A percentile compares a stretch with the other conserved stretches of the same genome.
Conservation (phyloP, 352 stramenopile genomes). For the Phytopythium montanum region DNA sequence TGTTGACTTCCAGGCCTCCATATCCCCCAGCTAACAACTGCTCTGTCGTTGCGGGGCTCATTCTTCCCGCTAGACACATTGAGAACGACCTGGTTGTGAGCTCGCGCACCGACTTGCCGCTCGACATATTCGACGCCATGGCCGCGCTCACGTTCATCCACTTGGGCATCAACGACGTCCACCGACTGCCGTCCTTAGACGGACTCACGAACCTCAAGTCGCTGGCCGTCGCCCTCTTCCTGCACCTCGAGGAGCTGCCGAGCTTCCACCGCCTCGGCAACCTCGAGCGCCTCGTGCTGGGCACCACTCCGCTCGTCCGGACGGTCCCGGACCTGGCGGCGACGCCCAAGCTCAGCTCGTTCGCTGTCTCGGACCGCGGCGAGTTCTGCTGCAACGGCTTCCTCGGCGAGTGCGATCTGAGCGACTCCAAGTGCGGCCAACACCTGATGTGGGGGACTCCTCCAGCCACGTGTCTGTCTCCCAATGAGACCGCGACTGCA, state of each 20-base stretch:
- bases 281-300: slow-evolving; percentile 22
- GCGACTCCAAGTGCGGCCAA: slow-evolving; percentile 15
- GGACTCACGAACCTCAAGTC: slow-evolving; percentile 30
- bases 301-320: no score
- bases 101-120: background rate
- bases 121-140: slow-evolving; percentile 10
- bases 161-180: slow-evolving; percentile 5
- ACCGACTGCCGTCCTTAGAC: slow-evolving; percentile 22
- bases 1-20: no score
- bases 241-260: slow-evolving; percentile 12
- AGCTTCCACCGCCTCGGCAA: slow-evolving; percentile 13
- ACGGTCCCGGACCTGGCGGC: no score
- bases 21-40: no score
- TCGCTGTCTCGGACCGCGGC: slow-evolving; percentile 11
- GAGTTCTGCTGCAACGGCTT: slow-evolving; percentile 35
- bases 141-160: background rate
- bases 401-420: slow-evolving; percentile 14
- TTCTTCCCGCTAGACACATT: background rate
- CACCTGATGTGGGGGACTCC: slow-evolving; percentile 19
- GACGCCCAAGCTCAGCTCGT: background rate
- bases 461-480: slow-evolving; percentile 12
- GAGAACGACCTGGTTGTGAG: background rate
- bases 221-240: slow-evolving; percentile 18
- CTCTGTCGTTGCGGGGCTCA: no score
- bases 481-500: slow-evolving; percentile 6